These are phyloP conservation scores for Potentilla sterilis DNA, from an alignment of 306 rosid species.

Conservation along the genomic window DNA sequence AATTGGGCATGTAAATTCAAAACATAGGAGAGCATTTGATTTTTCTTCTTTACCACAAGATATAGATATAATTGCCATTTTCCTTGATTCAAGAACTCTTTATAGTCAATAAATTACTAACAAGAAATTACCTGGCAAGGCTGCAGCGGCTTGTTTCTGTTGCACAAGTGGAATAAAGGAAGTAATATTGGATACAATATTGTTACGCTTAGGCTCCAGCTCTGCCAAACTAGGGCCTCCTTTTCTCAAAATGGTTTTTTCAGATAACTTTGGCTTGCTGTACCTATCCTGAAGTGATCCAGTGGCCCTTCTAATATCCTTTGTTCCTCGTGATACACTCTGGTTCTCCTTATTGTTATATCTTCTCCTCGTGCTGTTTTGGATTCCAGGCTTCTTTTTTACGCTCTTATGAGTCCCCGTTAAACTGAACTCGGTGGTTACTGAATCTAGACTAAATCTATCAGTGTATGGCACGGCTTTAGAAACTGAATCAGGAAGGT, in stretches of 20 bases:
- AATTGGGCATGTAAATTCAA: neutral
- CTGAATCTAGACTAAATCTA: constrained; percentile 50
- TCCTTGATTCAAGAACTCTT: neutral
- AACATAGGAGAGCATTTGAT: neutral
- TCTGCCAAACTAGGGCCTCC: constrained; percentile 42
- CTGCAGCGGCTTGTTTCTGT: constrained; percentile 84
- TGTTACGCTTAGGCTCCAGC: constrained; percentile 47
- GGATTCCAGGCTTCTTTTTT: constrained; percentile 46
- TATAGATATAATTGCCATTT: neutral
- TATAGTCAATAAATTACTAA: neutral
- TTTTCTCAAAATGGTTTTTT: constrained; percentile 45
- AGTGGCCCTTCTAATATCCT: constrained; percentile 44
- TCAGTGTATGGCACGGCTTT: constrained; percentile 42
- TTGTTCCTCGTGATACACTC: constrained; percentile 44
- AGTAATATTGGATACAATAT: constrained; percentile 66
- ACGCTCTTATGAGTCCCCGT: constrained; percentile 44
- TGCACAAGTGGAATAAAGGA: constrained; percentile 94
- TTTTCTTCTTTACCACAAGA: neutral
- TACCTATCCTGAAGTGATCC: constrained; percentile 45
- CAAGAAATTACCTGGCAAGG: constrained; percentile 50
- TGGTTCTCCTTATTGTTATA: constrained; percentile 49
- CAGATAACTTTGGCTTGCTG: constrained; percentile 58
- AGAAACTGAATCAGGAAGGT: constrained; percentile 42
- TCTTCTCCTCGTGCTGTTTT: constrained; percentile 39
- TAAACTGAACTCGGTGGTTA: constrained; percentile 45